Evolutionary conservation across 2,329 filamentous ascomycete genomes (phyloP), one percentile per base, ranked within the genome.

Genomic region (Sporothrix pseudoabietina): DNA sequence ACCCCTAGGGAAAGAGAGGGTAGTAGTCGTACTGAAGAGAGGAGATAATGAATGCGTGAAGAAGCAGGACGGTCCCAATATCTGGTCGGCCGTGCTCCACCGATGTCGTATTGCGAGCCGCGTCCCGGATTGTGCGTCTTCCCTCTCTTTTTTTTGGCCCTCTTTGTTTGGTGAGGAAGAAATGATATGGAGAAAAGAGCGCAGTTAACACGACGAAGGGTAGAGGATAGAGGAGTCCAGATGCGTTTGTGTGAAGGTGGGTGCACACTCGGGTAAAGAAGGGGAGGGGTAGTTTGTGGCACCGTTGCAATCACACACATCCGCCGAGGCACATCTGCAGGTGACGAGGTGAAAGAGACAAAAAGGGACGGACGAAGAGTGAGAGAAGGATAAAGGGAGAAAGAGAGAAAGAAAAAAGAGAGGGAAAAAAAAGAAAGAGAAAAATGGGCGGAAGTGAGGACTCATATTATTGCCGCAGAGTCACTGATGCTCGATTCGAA

Each of bases 21-120:
- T n/a, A 19, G 22, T 54, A 22, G 16, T n/a, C 8, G 22, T 54
- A 22, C 19, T 9, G 52, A 54, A n/a, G 19, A 54, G 22, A 54
- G n/a, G n/a, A 22, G 16, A 6, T 16, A 54, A 22, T 26, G 26
- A 22, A 22, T 9, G 52, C 12, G 55, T 16, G 26, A 32, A 35
- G 14, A 39, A 41, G 26, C 14, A 2, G 12, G 54, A 4, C 10
- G 4, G 26, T 32, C 26, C 26, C 26, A 12, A 41, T 22, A 16
- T 63, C 8, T 63, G 59, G 59, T 41, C 35, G 59, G 3, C 7
- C 22, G 8, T 22, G 32, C 32, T 63, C 32, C 59, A 63, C 59
- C 32, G 32, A 63, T 22, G 59, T 63, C 59, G 59, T 63, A 63
- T 63, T 63, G 59, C 32, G 32, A 63, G 59, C 59, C 59, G 59